A percentile compares a stretch with the other conserved stretches of the same genome.
phyloP scores from a whole-genome alignment of 306 rosid genomes.

The Prunus armeniaca region DNA sequence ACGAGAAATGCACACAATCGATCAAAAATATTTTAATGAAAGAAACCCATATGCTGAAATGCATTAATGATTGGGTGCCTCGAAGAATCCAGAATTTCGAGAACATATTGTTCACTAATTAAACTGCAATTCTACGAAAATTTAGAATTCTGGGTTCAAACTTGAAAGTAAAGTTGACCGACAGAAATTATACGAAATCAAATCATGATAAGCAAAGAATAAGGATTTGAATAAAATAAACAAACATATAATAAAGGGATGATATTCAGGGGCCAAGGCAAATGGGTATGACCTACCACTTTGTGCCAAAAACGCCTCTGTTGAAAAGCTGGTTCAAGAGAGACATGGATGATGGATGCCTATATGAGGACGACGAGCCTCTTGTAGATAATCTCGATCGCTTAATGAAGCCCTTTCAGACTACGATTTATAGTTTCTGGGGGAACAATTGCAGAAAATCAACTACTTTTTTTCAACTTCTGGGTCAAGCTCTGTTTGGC shows the following conservation, averaged over 20 bases:
- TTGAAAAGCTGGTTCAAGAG: slow-evolving; percentile 89
- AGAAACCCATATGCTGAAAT: slow-evolving; percentile 19
- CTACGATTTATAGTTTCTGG: not conserved
- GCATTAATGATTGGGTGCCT: slow-evolving; percentile 4
- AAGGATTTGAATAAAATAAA: not conserved
- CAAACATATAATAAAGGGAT: not conserved
- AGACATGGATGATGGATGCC: slow-evolving; percentile 51
- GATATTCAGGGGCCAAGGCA: not conserved
- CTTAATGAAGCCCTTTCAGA: not conserved
- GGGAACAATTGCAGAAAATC: not conserved
- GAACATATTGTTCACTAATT: not conserved
- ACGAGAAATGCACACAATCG: not conserved
- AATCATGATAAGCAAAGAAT: not conserved
- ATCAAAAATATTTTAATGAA: not conserved
- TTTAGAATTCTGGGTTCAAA: not conserved
- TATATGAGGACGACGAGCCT: not conserved
- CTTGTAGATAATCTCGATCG: not conserved
- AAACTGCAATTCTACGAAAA: slow-evolving; percentile 1
- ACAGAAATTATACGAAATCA: slow-evolving; percentile 5
- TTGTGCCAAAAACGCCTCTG: slow-evolving; percentile 86
- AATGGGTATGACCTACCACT: slow-evolving; percentile 51
- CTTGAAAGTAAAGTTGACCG: slow-evolving; percentile 4
- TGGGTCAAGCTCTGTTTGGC: not conserved
- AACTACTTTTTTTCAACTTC: not conserved
- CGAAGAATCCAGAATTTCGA: slow-evolving; percentile 2